Evolutionary conservation across 805 yeast species (phyloP), one percentile per base, ranked within the genome.

Genomic region (Torulaspora gathmanii): DNA sequence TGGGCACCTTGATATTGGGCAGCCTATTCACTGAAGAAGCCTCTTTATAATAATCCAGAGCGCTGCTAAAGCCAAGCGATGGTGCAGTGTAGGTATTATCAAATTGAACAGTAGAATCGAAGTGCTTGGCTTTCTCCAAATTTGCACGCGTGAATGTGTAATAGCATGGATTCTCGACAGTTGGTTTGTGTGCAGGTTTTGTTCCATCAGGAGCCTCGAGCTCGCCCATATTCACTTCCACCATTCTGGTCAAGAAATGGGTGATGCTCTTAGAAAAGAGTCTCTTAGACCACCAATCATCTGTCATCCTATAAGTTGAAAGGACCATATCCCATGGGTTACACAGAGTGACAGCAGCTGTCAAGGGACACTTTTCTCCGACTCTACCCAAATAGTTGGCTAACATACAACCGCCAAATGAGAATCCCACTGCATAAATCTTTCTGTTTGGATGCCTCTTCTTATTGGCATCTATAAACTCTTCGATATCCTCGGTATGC

Each of bases 251-350:
- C 37, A 77, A 57, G 34, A 69, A 73, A 19, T 64, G 69, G 3
- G 71, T 58, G 44, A 77, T 63, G n/a, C 70, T 65, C 30, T 71
- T 74, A 6, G 67, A 65, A 46, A 76, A 76, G 1, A 76, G 38
- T 19, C 63, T 58, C 22, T 57, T 61, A 6, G 79, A 75, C 55
- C 70, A 57, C 40, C 63, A 63, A 20, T 72, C 64, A 11, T 51
- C 49, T 6, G 67, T 54, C 46, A 81, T 61, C 34, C 73, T 76
- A 38, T 68, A 57, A 19, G 74, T 68, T 10, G 83, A 73, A 46
- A 75, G 79, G 10, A 74, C 64, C 58, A 85, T 70, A 61, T 84
- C 86, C 90, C 90, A 85, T 8, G 91, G 91, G 17, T 80, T 69
- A 12, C 83, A 82, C 55, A 84, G 64, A 8, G 79, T 64, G 11